These are phyloP conservation scores for Chrysosporium keratinophilum DNA, from an alignment of 2,329 filamentous ascomycete species.

Conservation along the genomic window DNA sequence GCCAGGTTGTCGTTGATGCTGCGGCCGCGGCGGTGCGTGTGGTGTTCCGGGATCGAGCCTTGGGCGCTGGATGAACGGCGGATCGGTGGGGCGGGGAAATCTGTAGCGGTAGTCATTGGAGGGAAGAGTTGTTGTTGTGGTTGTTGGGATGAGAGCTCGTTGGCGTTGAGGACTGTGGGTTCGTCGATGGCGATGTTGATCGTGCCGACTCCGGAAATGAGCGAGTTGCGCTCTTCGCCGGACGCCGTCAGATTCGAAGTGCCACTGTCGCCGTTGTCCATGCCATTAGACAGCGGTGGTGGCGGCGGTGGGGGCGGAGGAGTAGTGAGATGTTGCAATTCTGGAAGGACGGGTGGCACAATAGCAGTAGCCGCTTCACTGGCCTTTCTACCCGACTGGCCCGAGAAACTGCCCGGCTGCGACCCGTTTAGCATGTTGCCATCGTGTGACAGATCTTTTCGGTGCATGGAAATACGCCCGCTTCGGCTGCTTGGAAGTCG, in stretches of 20 bases:
- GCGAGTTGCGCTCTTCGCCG: conserved; percentile 21
- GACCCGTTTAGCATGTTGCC: conserved; percentile 2
- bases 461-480: conserved; percentile 12
- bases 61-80: conserved; percentile 22
- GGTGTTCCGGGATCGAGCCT: conserved; percentile 33
- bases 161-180: conserved; percentile 6
- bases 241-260: background rate
- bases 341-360: conserved; percentile 45
- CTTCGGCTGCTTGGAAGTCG: conserved; percentile 32
- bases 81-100: conserved; percentile 22
- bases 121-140: background rate
- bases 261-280: background rate
- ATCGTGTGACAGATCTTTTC: conserved; percentile 10
- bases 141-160: background rate
- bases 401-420: conserved; percentile 9
- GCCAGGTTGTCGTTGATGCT: conserved; percentile 50
- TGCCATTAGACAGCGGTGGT: conserved; percentile 12
- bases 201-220: conserved; percentile 30
- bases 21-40: conserved; percentile 41
- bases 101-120: background rate
- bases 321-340: conserved; percentile 50
- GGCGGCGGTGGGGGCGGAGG: conserved; percentile 44
- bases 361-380: conserved; percentile 14
- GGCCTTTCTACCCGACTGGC: conserved; percentile 10
- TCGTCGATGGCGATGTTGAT: conserved; percentile 36